Evolutionary conservation across 2,329 filamentous ascomycete genomes (phyloP).

Genomic region (Monilinia fructigena): DNA sequence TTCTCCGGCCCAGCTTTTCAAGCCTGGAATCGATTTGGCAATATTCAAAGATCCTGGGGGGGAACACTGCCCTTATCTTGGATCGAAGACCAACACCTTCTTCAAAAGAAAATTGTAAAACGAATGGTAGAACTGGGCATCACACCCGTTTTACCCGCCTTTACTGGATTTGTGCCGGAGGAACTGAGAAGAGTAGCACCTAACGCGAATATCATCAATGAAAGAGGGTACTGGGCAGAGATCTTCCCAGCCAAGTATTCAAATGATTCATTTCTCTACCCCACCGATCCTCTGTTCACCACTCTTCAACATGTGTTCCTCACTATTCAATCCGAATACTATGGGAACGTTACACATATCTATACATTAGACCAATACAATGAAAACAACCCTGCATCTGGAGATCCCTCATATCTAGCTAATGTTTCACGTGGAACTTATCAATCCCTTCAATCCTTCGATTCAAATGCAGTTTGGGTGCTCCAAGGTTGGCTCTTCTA

Average conservation of each 20-base stretch:
- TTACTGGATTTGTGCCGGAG: constrained; percentile 51
- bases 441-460: constrained; percentile 48
- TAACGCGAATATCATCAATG: constrained; percentile 46
- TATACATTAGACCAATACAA: constrained; percentile 56
- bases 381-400: constrained; percentile 50
- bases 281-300: constrained; percentile 46
- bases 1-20: constrained; percentile 53
- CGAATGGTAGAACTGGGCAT: constrained; percentile 54
- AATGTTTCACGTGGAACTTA: constrained; percentile 47
- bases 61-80: constrained; percentile 46
- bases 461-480: constrained; percentile 51
- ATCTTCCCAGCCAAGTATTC: constrained; percentile 46
- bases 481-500: constrained; percentile 54
- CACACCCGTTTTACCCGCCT: constrained; percentile 51
- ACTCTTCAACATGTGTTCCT: constrained; percentile 49
- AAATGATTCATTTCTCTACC: constrained; percentile 50
- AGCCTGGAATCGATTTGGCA: constrained; percentile 55
- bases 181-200: constrained; percentile 45
- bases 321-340: constrained; percentile 46
- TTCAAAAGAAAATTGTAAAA: constrained; percentile 50
- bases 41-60: constrained; percentile 52
- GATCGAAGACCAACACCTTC: constrained; percentile 48
- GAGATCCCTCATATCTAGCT: constrained; percentile 46
- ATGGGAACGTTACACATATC: constrained; percentile 49
- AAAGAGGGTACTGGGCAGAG: constrained; percentile 44